phyloP scores from a whole-genome alignment of 179 eudicot genomes.

The Drosera spatulata region DNA sequence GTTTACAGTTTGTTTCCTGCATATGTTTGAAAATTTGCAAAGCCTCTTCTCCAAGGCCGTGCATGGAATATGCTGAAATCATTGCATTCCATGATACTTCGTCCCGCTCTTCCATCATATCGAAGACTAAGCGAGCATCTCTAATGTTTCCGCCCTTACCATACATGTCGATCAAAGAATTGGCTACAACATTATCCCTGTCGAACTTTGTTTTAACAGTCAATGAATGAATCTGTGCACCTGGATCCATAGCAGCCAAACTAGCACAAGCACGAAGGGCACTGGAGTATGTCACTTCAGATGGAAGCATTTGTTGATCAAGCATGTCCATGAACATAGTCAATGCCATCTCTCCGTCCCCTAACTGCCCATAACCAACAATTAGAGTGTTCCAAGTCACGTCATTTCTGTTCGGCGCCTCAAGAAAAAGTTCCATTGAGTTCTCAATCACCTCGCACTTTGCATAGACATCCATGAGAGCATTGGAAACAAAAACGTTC shows the following conservation, averaged over 20 bases:
- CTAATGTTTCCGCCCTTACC: slow-evolving; percentile 66
- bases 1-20: slow-evolving; percentile 28
- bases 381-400: slow-evolving; percentile 72
- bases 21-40: slow-evolving; percentile 36
- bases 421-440: slow-evolving; percentile 37
- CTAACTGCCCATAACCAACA: slow-evolving; percentile 51
- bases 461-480: slow-evolving; percentile 66
- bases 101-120: slow-evolving; percentile 37
- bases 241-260: slow-evolving; percentile 52
- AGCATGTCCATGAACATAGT: slow-evolving; percentile 42
- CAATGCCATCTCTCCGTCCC: slow-evolving; percentile 48
- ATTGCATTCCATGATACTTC: slow-evolving; percentile 67
- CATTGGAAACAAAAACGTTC: slow-evolving; percentile 50
- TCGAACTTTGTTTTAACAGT: slow-evolving; percentile 46
- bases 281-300: slow-evolving; percentile 63
- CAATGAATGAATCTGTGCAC: slow-evolving; percentile 55
- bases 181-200: slow-evolving; percentile 39
- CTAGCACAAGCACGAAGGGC: slow-evolving; percentile 55
- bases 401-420: slow-evolving; percentile 32
- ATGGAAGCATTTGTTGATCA: slow-evolving; percentile 26
- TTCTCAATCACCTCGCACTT: slow-evolving; percentile 51
- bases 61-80: slow-evolving; percentile 61
- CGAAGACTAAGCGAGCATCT: slow-evolving; percentile 55
- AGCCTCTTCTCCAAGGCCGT: slow-evolving; percentile 66
- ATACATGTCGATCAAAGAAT: slow-evolving; percentile 64